phyloP scores from a whole-genome alignment of 805 yeast species.

The Suhomyces tanzawaensis region DNA sequence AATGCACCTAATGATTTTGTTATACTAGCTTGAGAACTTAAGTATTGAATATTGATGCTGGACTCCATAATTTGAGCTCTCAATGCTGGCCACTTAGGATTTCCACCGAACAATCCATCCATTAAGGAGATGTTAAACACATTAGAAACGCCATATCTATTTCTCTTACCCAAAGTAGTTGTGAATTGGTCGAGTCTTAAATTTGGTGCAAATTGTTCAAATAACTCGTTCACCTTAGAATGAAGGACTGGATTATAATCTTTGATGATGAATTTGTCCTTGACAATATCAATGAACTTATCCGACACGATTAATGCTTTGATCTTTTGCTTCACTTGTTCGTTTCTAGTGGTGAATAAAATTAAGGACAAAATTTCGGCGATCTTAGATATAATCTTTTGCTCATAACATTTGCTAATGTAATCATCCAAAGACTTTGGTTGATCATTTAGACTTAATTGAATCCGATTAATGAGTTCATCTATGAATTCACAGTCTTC shows the following conservation, averaged over 20 bases:
- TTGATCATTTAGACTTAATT: constrained; percentile 15
- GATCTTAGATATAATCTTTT: constrained; percentile 61
- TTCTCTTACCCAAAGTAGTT: constrained; percentile 41
- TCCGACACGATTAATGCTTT: constrained; percentile 38
- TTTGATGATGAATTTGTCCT: constrained; percentile 38
- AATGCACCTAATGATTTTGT: constrained; percentile 80
- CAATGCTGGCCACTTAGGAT: constrained; percentile 38
- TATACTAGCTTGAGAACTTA: constrained; percentile 63
- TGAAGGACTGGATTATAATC: constrained; percentile 50
- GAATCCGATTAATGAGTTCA: constrained; percentile 37
- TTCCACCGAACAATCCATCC: constrained; percentile 53
- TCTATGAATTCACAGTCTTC: constrained; percentile 48
- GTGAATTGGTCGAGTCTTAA: constrained; percentile 51
- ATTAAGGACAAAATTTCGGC: constrained; percentile 75
- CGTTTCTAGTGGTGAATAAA: constrained; percentile 55
- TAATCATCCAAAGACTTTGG: constrained; percentile 19
- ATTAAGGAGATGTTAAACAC: constrained; percentile 61
- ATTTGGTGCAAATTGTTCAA: constrained; percentile 48
- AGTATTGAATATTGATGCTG: constrained; percentile 60
- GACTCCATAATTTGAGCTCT: constrained; percentile 53
- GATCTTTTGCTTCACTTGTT: constrained; percentile 41
- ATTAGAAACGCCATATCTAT: constrained; percentile 50
- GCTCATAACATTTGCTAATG: constrained; percentile 48
- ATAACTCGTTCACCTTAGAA: constrained; percentile 42
- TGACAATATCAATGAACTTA: constrained; percentile 30